Percentiles rank a stretch among this genome's conserved stretches.
phyloP scores from a whole-genome alignment of 306 rosid species.

The Cucumis sativus region DNA sequence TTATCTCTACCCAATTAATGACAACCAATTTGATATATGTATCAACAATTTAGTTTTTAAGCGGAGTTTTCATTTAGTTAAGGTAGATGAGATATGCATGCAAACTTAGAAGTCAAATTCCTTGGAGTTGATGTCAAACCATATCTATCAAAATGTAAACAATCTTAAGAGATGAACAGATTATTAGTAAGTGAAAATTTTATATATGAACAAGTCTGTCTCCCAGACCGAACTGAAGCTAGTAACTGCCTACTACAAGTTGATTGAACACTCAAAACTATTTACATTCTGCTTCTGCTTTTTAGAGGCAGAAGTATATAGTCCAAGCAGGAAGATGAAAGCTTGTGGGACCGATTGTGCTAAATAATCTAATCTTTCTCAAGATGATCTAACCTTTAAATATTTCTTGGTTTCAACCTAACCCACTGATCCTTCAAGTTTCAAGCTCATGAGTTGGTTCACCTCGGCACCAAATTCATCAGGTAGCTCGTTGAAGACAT shows the following conservation, averaged over 20 bases:
- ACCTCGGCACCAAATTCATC: conserved; percentile 96
- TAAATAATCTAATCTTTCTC: not conserved
- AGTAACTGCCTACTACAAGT: not conserved
- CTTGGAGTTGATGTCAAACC: not conserved
- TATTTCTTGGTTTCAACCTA: conserved; percentile 9
- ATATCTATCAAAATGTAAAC: no score
- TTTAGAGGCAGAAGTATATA: not conserved
- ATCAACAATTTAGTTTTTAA: not conserved
- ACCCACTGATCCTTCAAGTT: conserved; percentile 89
- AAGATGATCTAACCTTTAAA: not conserved
- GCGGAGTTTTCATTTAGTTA: not conserved
- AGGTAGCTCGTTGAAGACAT: conserved; percentile 89
- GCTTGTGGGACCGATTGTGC: not conserved
- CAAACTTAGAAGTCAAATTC: not conserved
- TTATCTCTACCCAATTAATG: not conserved
- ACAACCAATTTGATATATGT: not conserved
- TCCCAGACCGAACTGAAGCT: not conserved
- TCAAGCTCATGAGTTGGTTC: conserved; percentile 87
- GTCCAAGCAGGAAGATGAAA: not conserved
- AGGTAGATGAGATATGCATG: not conserved
- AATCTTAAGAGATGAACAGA: not conserved
- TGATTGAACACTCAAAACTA: not conserved
- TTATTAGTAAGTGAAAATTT: not conserved
- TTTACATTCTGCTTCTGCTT: not conserved
- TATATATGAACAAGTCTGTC: conserved; percentile 3